phyloP scores from a whole-genome alignment of 495 filamentous ascomycete species.

The Penicillium alfredii region DNA sequence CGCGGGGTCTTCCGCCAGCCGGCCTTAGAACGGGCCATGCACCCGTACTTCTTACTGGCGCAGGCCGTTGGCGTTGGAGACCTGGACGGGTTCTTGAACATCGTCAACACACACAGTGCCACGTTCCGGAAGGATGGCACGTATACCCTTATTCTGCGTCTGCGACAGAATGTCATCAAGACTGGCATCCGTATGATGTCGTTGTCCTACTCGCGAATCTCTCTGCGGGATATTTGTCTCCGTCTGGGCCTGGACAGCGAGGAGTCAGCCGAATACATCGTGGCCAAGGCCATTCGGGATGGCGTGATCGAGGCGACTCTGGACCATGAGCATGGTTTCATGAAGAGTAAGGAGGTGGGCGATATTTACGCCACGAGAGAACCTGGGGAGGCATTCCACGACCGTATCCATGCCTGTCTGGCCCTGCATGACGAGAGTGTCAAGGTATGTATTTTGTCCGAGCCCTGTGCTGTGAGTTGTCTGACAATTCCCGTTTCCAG shows the following conservation, averaged over 20 bases:
- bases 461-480: constrained; percentile 1
- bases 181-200: constrained; percentile 99
- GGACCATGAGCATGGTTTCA: constrained; percentile 90
- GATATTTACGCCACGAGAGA: constrained; percentile 95
- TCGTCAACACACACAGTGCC: constrained; percentile 69
- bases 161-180: constrained; percentile 98
- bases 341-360: constrained; percentile 95
- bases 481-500: constrained; percentile 37
- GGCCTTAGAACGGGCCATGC: constrained; percentile 74
- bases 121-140: constrained; percentile 91
- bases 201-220: constrained; percentile 93
- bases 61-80: constrained; percentile 94
- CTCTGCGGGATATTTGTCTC: constrained; percentile 95
- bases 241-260: constrained; percentile 87
- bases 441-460: constrained; percentile 58
- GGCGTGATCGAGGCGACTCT: constrained; percentile 95
- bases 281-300: constrained; percentile 96
- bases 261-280: constrained; percentile 97
- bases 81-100: constrained; percentile 81
- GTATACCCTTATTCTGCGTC: constrained; percentile 87
- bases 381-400: constrained; percentile 94
- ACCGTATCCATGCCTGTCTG: constrained; percentile 86
- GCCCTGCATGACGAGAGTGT: constrained; percentile 94
- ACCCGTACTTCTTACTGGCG: constrained; percentile 87
- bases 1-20: constrained; percentile 86